Conservation (phyloP, 1,284 basidiomycete genomes). For the Austropuccinia psidii region DNA sequence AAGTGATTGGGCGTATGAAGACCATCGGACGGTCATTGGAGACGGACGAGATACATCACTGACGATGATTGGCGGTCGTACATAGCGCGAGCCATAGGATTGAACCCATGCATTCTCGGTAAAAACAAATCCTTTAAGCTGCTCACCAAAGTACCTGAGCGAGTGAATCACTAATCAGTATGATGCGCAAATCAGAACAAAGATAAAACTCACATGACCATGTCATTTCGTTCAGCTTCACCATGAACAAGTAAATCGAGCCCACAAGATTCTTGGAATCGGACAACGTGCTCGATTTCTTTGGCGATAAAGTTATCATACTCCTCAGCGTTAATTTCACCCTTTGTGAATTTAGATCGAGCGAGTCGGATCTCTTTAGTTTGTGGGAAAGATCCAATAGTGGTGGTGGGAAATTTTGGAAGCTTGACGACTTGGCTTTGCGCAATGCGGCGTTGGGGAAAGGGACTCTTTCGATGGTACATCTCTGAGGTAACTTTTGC, state of each 20-base stretch:
- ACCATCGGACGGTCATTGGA: constrained; percentile 97
- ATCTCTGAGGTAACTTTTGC: constrained; percentile 79
- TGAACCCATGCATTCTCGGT: constrained; percentile 99
- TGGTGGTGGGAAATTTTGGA: constrained; percentile 97
- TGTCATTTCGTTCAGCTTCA: constrained; percentile 62
- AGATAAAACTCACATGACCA: constrained; percentile 45
- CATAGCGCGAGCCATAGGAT: constrained; percentile 88
- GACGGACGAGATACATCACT: constrained; percentile 90
- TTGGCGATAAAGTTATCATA: constrained; percentile 99
- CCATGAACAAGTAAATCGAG: constrained; percentile 98
- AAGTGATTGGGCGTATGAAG: constrained; percentile 89
- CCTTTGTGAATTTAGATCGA: constrained; percentile 89
- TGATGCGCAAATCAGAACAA: constrained; percentile 38
- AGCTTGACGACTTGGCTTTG: constrained; percentile 84
- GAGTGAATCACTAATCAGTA: not conserved
- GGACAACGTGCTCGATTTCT: constrained; percentile 88
- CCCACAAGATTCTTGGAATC: constrained; percentile 92
- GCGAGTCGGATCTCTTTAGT: constrained; percentile 98
- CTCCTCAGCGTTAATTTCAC: constrained; percentile 74
- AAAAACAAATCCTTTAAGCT: constrained; percentile 89
- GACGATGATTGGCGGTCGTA: constrained; percentile 97
- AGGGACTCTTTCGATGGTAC: constrained; percentile 83
- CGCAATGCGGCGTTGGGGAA: constrained; percentile 75
- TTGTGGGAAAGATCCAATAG: constrained; percentile 78
- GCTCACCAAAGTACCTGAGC: constrained; percentile 94